Base-by-base conservation (phyloP, 495 filamentous ascomycete species). In the Aspergillus incahuasiensis region DNA sequence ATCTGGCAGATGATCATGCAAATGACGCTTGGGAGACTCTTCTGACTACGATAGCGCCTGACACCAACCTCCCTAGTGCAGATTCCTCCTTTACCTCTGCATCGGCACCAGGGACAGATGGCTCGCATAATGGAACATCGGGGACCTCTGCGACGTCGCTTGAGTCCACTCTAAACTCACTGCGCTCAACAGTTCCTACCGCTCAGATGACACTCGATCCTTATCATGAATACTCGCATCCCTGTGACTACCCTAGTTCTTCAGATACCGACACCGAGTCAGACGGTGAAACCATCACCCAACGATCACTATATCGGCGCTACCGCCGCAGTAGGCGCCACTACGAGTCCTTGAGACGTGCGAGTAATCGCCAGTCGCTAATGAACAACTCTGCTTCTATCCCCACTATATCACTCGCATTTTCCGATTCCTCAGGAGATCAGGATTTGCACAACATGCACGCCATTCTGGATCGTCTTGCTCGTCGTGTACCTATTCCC, bases 21-120 rank as follows among this genome's bases (percentile, higher is more conserved):
- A 65, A 60, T 48, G 78, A 80, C 48, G 76, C 79, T 16, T 96
- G 91, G 91, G 86, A 92, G 45, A 89, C 85, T 9, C 79, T 95
- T 57, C 78, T 89, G 52, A 85, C 80, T 8, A 94, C 89, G 2
- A 82, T 96, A 44, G 82, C 87, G 0, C 90, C 89, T 4, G 91
- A 95, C 67, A 82, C 85, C 8, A 86, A 85, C 47, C 79, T 90
- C 8, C 90, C 90, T 1, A 95, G 89, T 63, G 82, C 81, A 2
- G 83, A 87, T 40, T 88, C 89, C 1, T 94, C 90, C 1, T 96
- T 94, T 64, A 81, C 83, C 0, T 91, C 88, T 0, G 79, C 82
- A 0, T 76, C 82, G 5, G 82, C 83, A 3, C 72, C 76, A 15
- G 68, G 77, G 9, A 59, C 69, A 7, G 65, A 66, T 47, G 49